A percentile compares a stretch with the other conserved stretches of the same genome.
phyloP scores from a whole-genome alignment of 768 basidiomycete genomes.

The Tremella mesenterica region DNA sequence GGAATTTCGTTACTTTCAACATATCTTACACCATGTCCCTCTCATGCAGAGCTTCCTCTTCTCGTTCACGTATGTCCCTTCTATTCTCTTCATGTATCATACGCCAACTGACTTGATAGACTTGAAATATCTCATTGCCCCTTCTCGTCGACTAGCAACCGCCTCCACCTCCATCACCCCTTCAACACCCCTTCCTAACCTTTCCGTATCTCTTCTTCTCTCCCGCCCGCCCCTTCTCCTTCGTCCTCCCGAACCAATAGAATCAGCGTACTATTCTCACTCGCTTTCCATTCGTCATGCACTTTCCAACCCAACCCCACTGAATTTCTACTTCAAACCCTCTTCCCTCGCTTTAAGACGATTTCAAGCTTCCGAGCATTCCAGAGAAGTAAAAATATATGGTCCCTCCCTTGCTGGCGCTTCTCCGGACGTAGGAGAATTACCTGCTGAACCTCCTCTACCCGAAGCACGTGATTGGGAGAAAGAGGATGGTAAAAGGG shows the following conservation, averaged over 20 bases:
- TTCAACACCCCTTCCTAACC: conserved; percentile 7
- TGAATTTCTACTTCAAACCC: conserved; percentile 87
- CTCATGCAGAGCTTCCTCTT: not conserved
- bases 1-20: too few relatives aligned
- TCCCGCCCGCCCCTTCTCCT: conserved; percentile 45
- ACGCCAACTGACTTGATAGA: not conserved
- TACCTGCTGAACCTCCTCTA: conserved; percentile 34
- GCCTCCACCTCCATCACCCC: not conserved
- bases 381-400: conserved; percentile 65
- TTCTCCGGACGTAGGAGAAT: conserved; percentile 40
- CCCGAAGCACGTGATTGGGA: conserved; percentile 13
- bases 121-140: too few relatives aligned
- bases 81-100: not conserved
- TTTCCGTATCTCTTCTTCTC: conserved; percentile 44
- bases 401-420: conserved; percentile 55
- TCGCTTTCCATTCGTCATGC: conserved; percentile 74
- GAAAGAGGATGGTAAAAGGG: conserved; percentile 43
- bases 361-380: conserved; percentile 66
- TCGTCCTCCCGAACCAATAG: conserved; percentile 56
- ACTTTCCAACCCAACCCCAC: conserved; percentile 76
- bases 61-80: not conserved
- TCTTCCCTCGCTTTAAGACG: conserved; percentile 75
- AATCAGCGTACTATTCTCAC: conserved; percentile 73
- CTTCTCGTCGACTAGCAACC: not conserved
- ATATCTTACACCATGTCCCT: too few relatives aligned